These are phyloP conservation scores for Kwoniella dendrophila DNA, from an alignment of 768 basidiomycete genomes.

Conservation along the genomic window DNA sequence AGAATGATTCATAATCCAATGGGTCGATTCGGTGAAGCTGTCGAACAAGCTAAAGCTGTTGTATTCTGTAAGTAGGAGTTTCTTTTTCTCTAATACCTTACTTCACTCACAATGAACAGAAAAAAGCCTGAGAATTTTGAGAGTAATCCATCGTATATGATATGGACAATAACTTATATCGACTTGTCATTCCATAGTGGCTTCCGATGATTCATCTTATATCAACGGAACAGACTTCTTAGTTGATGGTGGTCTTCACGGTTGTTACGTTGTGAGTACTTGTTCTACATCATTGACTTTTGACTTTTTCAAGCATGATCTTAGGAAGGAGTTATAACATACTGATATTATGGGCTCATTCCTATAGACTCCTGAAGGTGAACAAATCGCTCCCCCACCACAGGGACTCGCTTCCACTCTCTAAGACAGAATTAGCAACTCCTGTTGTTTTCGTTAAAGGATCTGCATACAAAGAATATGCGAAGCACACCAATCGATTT, in stretches of 20 bases:
- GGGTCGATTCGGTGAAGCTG: conserved; percentile 96
- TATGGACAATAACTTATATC: not conserved
- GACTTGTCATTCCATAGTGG: conserved; percentile 63
- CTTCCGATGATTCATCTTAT: conserved; percentile 93
- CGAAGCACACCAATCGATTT: too few species aligned
- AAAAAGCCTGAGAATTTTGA: too few species aligned
- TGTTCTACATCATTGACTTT: not conserved
- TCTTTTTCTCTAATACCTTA: not conserved
- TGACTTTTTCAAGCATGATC: not conserved
- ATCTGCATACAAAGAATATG: too few species aligned
- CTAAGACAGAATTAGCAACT: not conserved
- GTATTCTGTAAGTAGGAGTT: conserved; percentile 72
- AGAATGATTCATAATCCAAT: conserved; percentile 82
- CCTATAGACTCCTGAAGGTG: conserved; percentile 33
- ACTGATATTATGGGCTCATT: not conserved
- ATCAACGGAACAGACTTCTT: conserved; percentile 94
- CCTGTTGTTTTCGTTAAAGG: too few species aligned
- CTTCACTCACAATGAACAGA: too few species aligned
- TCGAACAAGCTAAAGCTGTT: conserved; percentile 90
- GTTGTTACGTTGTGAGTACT: conserved; percentile 76
- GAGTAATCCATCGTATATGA: too few species aligned
- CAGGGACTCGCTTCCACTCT: conserved; percentile 28
- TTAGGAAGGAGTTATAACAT: not conserved
- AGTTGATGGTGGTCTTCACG: conserved; percentile 91
- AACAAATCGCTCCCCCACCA: conserved; percentile 22